These are phyloP conservation scores for Carex scoparia DNA, from an alignment of 176 grass and related monocot genomes.

Conservation along the genomic window DNA sequence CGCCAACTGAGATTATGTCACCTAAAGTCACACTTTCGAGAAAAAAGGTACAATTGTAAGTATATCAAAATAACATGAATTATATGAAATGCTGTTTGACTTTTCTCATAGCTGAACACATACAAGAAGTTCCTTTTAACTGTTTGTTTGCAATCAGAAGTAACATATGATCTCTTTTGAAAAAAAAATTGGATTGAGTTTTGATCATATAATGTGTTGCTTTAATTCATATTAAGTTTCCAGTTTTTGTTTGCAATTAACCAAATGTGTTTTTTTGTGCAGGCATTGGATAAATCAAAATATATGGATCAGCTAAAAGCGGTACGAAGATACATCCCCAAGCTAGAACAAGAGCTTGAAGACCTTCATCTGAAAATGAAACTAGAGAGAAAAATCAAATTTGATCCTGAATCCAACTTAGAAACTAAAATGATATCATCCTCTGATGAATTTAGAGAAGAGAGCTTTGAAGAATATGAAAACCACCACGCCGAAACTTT, in stretches of 20 bases:
- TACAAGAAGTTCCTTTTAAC: neutral
- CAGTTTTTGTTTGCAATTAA: neutral
- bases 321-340: slow-evolving; percentile 69
- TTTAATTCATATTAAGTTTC: neutral
- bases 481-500: slow-evolving; percentile 30
- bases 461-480: slow-evolving; percentile 35
- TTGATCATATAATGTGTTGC: neutral
- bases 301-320: slow-evolving; percentile 50
- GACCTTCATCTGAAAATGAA: slow-evolving; percentile 74
- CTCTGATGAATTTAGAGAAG: slow-evolving; percentile 19
- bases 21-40: slow-evolving; percentile 75
- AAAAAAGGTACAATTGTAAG: slow-evolving; percentile 50
- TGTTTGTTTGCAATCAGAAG: neutral
- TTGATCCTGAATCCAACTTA: slow-evolving; percentile 18
- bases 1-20: slow-evolving; percentile 94
- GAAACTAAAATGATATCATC: slow-evolving; percentile 24
- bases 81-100: neutral
- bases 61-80: neutral
- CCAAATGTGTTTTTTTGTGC: slow-evolving; percentile 26
- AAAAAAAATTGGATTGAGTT: neutral
- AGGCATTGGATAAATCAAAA: slow-evolving; percentile 98
- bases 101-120: neutral
- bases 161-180: neutral
- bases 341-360: slow-evolving; percentile 83
- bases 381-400: slow-evolving; percentile 37